Evolutionary conservation across 2,329 filamentous ascomycete genomes (phyloP).

Genomic region (Trichophyton simii): DNA sequence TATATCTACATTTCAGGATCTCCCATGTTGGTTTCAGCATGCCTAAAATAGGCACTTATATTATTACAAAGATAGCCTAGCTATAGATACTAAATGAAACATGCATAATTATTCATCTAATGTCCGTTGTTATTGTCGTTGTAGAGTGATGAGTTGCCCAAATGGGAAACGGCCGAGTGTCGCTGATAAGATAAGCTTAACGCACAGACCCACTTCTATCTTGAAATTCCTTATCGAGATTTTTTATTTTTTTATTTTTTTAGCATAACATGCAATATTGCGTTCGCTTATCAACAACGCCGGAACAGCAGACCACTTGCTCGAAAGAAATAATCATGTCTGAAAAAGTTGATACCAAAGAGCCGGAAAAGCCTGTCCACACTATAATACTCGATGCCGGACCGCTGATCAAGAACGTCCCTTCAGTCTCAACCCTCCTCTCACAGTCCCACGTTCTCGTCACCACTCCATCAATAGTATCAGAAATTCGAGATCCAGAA

Average conservation of each 20-base stretch:
- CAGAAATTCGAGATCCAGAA: conserved; percentile 74
- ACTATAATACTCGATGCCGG: conserved; percentile 82
- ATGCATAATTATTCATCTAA: neutral
- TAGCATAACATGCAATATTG: neutral
- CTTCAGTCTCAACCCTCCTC: conserved; percentile 68
- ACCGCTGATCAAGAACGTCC: conserved; percentile 86
- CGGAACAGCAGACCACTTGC: neutral
- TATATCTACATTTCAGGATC: neutral
- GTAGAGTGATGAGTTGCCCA: neutral
- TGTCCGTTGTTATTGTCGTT: neutral
- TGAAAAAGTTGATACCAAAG: conserved; percentile 14
- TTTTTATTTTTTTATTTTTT: neutral
- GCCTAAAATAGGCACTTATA: neutral
- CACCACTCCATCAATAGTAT: conserved; percentile 73
- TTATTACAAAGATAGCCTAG: neutral
- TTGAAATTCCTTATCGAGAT: conserved; percentile 8
- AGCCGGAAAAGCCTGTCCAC: conserved; percentile 54
- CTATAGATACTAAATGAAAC: neutral
- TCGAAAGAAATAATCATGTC: conserved; percentile 14
- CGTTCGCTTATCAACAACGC: neutral
- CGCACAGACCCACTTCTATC: conserved; percentile 5
- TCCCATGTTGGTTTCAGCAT: neutral
- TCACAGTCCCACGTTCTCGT: conserved; percentile 63
- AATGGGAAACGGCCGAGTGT: neutral
- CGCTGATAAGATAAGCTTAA: conserved; percentile 27